phyloP scores from a whole-genome alignment of 2,329 filamentous ascomycete species.

The Colletotrichum orchidophilum region DNA sequence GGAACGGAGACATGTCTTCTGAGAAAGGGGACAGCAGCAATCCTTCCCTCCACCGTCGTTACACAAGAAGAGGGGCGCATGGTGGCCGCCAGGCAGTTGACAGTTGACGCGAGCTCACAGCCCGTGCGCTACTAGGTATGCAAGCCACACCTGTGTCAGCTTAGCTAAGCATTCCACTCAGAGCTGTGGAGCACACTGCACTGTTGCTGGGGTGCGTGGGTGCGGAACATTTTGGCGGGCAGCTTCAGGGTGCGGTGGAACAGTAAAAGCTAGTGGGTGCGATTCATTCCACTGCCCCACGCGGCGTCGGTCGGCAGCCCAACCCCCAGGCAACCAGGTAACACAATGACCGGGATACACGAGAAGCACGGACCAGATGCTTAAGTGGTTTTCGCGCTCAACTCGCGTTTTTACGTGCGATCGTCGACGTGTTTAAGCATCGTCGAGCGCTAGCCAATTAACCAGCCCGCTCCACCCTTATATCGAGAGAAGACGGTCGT shows the following conservation, averaged over 20 bases:
- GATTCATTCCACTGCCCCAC: constrained; percentile 21
- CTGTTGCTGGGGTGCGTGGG: constrained; percentile 3
- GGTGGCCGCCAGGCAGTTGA: constrained; percentile 1
- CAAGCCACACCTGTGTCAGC: background rate
- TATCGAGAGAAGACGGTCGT: background rate
- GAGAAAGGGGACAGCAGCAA: constrained; percentile 2
- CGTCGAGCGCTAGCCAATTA: constrained; percentile 31
- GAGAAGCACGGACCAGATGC: constrained; percentile 33
- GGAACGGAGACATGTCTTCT: background rate
- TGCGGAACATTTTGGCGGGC: constrained; percentile 4
- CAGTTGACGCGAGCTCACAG: background rate
- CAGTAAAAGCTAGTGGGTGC: no score
- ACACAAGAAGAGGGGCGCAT: constrained; percentile 21
- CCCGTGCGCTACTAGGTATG: background rate
- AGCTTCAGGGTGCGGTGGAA: background rate
- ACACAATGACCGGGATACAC: constrained; percentile 29
- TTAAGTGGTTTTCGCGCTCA: constrained; percentile 35
- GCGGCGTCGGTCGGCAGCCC: constrained; percentile 1
- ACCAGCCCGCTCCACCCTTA: constrained; percentile 12
- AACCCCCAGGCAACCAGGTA: constrained; percentile 31
- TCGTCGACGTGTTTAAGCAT: constrained; percentile 34
- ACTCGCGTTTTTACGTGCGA: constrained; percentile 37
- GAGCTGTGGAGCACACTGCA: background rate
- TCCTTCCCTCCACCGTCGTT: constrained; percentile 9
- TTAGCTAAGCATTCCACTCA: background rate